phyloP scores from a whole-genome alignment of 768 basidiomycete species.

The Leccinum boreale region DNA sequence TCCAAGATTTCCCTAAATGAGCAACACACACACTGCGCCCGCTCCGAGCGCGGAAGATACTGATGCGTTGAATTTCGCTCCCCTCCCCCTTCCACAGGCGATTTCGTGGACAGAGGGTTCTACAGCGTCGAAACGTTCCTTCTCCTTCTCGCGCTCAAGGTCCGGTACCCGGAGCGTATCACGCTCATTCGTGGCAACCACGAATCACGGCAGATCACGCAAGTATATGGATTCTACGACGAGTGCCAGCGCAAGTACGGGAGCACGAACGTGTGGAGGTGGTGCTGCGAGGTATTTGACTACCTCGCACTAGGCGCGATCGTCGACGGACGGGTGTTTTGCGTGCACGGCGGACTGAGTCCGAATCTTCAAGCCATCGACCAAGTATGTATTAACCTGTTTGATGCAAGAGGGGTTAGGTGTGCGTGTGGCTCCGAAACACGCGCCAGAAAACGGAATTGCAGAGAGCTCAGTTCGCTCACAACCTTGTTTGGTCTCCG shows the following conservation, averaged over 20 bases:
- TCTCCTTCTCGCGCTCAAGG: conserved; percentile 90
- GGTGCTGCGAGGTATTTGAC: conserved; percentile 98
- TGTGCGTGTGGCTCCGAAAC: conserved; percentile 16
- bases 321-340: conserved; percentile 96
- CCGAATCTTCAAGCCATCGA: conserved; percentile 84
- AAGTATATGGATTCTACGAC: conserved; percentile 93
- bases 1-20: not conserved
- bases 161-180: conserved; percentile 95
- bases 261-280: conserved; percentile 90
- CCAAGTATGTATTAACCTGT: conserved; percentile 55
- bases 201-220: conserved; percentile 95
- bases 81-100: conserved; percentile 51
- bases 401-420: not conserved
- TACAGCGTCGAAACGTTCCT: conserved; percentile 97
- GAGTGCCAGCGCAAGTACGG: conserved; percentile 98
- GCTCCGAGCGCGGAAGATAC: not conserved
- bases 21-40: not conserved
- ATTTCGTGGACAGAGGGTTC: conserved; percentile 97
- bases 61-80: conserved; percentile 5
- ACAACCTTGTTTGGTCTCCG: conserved; percentile 19
- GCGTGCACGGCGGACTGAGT: conserved; percentile 95
- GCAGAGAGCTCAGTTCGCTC: conserved; percentile 15
- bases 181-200: conserved; percentile 97
- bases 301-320: conserved; percentile 92
- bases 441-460: not conserved